Percentiles rank a stretch among this genome's conserved stretches.
Evolutionary conservation across 352 stramenopile species (phyloP).

Genomic region (Globisporangium apiculatum): DNA sequence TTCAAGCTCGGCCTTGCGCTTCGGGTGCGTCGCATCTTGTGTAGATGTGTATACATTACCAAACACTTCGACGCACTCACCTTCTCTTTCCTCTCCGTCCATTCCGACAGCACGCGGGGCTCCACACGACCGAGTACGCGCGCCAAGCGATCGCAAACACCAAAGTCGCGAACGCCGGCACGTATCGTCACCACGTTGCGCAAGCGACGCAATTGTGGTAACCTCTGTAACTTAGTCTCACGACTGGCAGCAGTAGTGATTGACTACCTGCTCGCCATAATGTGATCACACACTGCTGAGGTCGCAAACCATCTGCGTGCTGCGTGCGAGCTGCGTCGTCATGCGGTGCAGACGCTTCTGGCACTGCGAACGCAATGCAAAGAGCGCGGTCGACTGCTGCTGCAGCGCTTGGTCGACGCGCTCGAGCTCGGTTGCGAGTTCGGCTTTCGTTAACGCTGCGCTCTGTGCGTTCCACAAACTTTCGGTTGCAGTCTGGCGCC

Average conservation of each 20-base stretch:
- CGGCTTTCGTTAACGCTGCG: conserved; percentile 35
- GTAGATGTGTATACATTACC: not conserved
- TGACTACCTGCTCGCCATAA: too few species aligned
- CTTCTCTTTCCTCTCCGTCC: too few species aligned
- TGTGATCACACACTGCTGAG: not conserved
- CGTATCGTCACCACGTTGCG: conserved; percentile 56
- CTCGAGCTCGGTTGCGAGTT: conserved; percentile 39
- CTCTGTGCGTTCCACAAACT: conserved; percentile 32
- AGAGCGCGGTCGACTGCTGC: conserved; percentile 32
- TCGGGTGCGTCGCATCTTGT: conserved; percentile 20
- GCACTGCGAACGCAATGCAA: conserved; percentile 37
- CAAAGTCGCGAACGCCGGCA: conserved; percentile 59
- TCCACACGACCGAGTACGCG: conserved; percentile 61
- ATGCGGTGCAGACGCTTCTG: conserved; percentile 43
- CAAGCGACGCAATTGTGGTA: conserved; percentile 61
- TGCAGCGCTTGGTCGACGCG: conserved; percentile 31
- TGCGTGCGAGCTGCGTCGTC: conserved; percentile 32
- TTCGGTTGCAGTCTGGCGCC: conserved; percentile 26
- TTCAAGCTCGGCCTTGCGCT: conserved; percentile 75
- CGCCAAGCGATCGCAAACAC: conserved; percentile 56
- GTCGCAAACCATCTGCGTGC: conserved; percentile 28
- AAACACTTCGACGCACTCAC: not conserved
- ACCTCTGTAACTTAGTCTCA: not conserved
- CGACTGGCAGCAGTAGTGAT: too few species aligned
- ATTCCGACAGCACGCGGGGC: conserved; percentile 37